Percentiles rank a stretch among this genome's conserved stretches.
Conservation (phyloP, 2,329 filamentous ascomycete genomes). For the Aspergillus calidoustus region DNA sequence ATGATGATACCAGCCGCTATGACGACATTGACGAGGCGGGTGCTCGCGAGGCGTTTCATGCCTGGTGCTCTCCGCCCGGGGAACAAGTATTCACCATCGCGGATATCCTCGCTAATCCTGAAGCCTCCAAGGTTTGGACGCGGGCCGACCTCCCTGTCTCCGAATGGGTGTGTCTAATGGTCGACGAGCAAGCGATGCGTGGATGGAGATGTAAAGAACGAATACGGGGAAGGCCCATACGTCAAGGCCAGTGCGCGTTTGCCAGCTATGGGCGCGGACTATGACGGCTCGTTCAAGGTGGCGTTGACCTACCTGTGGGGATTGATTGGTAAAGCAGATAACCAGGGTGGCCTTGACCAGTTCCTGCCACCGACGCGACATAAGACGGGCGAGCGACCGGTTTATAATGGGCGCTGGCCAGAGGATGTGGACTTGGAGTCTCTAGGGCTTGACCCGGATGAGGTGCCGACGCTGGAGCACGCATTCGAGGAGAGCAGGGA, state of each 20-base stretch:
- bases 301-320: neutral
- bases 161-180: neutral
- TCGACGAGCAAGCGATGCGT: neutral
- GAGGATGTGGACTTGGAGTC: neutral
- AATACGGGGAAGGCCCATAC: neutral
- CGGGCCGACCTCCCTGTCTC: neutral
- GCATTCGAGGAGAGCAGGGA: neutral
- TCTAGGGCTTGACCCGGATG: neutral
- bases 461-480: neutral
- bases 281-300: neutral
- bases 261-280: neutral
- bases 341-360: neutral
- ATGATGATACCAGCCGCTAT: neutral
- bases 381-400: neutral
- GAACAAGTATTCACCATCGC: neutral
- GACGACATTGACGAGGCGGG: neutral
- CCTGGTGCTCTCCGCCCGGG: neutral
- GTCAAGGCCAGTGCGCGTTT: neutral
- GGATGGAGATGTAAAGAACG: neutral
- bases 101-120: neutral
- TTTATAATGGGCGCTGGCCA: neutral
- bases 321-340: neutral
- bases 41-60: neutral
- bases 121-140: neutral
- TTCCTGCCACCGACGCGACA: neutral